These are phyloP conservation scores for Phytophthora sojae DNA, from an alignment of 352 stramenopile genomes.

Conservation along the genomic window DNA sequence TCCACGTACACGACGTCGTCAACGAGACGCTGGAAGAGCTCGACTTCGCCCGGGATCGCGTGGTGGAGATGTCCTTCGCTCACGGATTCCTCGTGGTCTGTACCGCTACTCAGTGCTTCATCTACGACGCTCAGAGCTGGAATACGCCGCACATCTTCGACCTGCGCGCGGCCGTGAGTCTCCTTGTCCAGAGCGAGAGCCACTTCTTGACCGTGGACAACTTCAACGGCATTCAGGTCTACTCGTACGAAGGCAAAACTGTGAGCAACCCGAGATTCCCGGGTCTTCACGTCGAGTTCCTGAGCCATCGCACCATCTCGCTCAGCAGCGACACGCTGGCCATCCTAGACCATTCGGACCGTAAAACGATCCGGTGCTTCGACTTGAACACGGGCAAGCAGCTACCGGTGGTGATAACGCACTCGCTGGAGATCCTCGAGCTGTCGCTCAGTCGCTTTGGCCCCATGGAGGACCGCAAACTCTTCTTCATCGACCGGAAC, in stretches of 20 bases:
- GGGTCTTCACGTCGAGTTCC: slow-evolving; percentile 89
- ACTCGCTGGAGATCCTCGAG: slow-evolving; percentile 84
- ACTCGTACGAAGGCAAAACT: slow-evolving; percentile 93
- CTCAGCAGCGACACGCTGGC: slow-evolving; percentile 89
- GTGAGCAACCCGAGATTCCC: slow-evolving; percentile 89
- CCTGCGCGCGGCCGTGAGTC: slow-evolving; percentile 80
- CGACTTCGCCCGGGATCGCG: slow-evolving; percentile 90
- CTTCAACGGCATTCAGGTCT: slow-evolving; percentile 90
- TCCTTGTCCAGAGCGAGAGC: slow-evolving; percentile 89
- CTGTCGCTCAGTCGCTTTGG: slow-evolving; percentile 86
- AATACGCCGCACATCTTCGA: slow-evolving; percentile 95
- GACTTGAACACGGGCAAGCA: slow-evolving; percentile 89
- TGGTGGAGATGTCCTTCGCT: slow-evolving; percentile 94
- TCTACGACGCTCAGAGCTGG: slow-evolving; percentile 93
- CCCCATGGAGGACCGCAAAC: slow-evolving; percentile 74
- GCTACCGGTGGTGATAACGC: slow-evolving; percentile 64
- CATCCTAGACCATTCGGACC: slow-evolving; percentile 90
- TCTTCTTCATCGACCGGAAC: slow-evolving; percentile 92
- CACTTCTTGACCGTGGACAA: slow-evolving; percentile 93
- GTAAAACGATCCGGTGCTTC: slow-evolving; percentile 91
- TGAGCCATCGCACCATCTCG: slow-evolving; percentile 86
- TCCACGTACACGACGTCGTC: slow-evolving; percentile 90
- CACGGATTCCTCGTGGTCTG: slow-evolving; percentile 93
- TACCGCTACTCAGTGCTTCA: slow-evolving; percentile 93
- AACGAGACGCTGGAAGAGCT: slow-evolving; percentile 93